These are phyloP conservation scores for Podaxis sp. DNA, from an alignment of 768 basidiomycete genomes.

Conservation along the genomic window DNA sequence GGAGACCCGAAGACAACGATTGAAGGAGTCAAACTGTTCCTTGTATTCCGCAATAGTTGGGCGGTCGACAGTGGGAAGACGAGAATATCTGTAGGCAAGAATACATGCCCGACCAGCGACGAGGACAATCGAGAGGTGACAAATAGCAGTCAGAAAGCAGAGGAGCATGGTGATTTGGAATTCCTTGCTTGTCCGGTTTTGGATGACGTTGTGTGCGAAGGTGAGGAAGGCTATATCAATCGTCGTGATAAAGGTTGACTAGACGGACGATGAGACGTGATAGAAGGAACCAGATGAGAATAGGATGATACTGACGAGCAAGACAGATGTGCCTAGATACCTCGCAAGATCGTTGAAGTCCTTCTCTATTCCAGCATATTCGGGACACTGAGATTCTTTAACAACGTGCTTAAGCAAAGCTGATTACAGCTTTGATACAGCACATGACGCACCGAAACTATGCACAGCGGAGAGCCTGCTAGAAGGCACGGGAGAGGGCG, in stretches of 20 bases:
- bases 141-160: background rate
- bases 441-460: background rate
- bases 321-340: background rate
- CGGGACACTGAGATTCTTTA: background rate
- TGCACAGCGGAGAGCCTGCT: background rate
- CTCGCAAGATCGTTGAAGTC: background rate
- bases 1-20: background rate
- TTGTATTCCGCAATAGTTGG: background rate
- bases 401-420: background rate
- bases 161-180: slow-evolving; percentile 1
- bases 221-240: slow-evolving; percentile 1
- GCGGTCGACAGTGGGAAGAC: background rate
- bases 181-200: background rate
- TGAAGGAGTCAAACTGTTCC: background rate
- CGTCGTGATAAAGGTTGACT: slow-evolving; percentile 4
- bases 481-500: background rate
- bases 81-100: background rate
- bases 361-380: background rate
- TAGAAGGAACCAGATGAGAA: background rate
- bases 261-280: background rate
- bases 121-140: slow-evolving; percentile 1
- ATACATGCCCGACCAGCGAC: slow-evolving; percentile 5
- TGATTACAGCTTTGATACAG: background rate
- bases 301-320: background rate
- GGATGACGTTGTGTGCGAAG: background rate